Conservation (phyloP, 2,329 filamentous ascomycete species). For the Uncinocarpus reesii region DNA sequence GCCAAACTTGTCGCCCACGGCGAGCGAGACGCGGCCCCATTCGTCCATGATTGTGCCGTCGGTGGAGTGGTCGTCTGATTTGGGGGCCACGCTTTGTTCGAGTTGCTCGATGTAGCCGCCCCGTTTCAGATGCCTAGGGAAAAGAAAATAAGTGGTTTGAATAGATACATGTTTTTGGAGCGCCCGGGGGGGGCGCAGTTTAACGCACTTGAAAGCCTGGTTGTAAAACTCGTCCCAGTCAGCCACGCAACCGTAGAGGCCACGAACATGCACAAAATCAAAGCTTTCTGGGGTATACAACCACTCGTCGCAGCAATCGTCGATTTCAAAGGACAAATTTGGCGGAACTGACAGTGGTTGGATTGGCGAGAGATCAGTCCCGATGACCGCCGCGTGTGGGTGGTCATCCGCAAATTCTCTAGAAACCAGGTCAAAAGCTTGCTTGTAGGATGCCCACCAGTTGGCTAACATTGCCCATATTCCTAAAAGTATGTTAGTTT, state of each 20-base stretch:
- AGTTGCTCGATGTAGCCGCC: slow-evolving; percentile 28
- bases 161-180: no score
- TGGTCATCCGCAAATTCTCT: slow-evolving; percentile 31
- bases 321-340: slow-evolving; percentile 27
- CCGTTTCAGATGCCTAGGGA: slow-evolving; percentile 24
- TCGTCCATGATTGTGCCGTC: slow-evolving; percentile 18
- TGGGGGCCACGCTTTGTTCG: slow-evolving; percentile 20
- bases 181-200: no score
- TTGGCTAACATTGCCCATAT: slow-evolving; percentile 13
- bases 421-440: not conserved
- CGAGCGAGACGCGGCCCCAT: slow-evolving; percentile 16
- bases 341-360: slow-evolving; percentile 22
- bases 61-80: slow-evolving; percentile 21
- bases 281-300: slow-evolving; percentile 29
- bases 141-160: not conserved
- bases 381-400: slow-evolving; percentile 43
- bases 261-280: slow-evolving; percentile 37
- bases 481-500: not conserved
- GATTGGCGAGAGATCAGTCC: slow-evolving; percentile 31
- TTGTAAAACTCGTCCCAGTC: slow-evolving; percentile 28
- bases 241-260: slow-evolving; percentile 27
- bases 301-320: slow-evolving; percentile 30
- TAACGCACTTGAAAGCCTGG: slow-evolving; percentile 18
- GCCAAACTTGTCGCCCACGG: slow-evolving; percentile 18
- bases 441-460: not conserved